A percentile compares a stretch with the other conserved stretches of the same genome.
phyloP scores from a whole-genome alignment of 257 asterid species.

The Capsicum pubescens region DNA sequence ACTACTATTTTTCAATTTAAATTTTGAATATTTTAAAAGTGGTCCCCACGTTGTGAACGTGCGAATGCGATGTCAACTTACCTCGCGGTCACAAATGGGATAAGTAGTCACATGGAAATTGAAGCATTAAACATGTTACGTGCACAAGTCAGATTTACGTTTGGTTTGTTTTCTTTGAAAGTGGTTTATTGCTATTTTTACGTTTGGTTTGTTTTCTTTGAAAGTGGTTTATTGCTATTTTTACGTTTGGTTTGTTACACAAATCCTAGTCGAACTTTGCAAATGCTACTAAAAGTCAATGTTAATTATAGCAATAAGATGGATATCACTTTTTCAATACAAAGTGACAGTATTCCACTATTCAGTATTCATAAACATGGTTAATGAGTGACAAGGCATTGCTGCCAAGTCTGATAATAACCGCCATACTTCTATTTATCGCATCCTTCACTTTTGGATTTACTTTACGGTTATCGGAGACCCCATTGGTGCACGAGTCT shows the following conservation, averaged over 20 bases:
- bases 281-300: neutral
- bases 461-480: slow-evolving; percentile 37
- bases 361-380: slow-evolving; percentile 46
- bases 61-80: neutral
- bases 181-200: neutral
- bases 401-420: slow-evolving; percentile 49
- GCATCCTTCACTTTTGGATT: slow-evolving; percentile 39
- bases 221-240: neutral
- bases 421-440: slow-evolving; percentile 40
- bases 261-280: neutral
- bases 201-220: neutral
- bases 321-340: neutral
- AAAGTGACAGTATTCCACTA: neutral
- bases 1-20: too few species aligned
- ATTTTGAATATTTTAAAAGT: too few species aligned
- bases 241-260: neutral
- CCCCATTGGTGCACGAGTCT: slow-evolving; percentile 66
- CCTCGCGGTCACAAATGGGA: neutral
- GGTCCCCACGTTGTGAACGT: too few species aligned
- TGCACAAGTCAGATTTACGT: slow-evolving; percentile 5
- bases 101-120: neutral
- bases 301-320: neutral
- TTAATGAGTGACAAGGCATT: slow-evolving; percentile 70
- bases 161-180: neutral
- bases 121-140: neutral